Evolutionary conservation across 345 rosid genomes (phyloP), one percentile per base, ranked within the genome.

Genomic region (Syzygium grande): DNA sequence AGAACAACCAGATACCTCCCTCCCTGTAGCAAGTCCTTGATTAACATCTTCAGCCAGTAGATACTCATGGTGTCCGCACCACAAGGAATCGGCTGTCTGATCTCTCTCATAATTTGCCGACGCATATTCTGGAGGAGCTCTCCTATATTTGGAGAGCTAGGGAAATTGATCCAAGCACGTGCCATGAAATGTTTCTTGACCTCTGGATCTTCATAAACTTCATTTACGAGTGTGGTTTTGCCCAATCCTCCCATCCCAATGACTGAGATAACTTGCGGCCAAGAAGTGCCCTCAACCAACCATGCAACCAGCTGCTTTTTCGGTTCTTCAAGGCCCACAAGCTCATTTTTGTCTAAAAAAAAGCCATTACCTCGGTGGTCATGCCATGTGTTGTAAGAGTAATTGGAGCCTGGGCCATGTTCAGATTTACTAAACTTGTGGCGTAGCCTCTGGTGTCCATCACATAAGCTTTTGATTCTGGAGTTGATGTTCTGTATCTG

Each of bases 211-310:
- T 91, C 88, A 12, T 90, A 91, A 2, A 90, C 92, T 86, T 91
- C 89, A 84, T 89, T 89, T 8, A 87, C 93, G 34, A 91, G 52
- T 8, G 92, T 91, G 30, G 93, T 91, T 54, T 92, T 92, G 11
- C 94, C 93, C 51, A 90, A 8, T 1, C 94, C 94, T 38, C 93
- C 94, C 93, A 90, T 90, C 9, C 92, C 94, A 5, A 85, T 85
- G 0, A 92, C 43, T 0, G 93, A 89, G 78, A 92, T 27, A 19
- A 88, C 92, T 59, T 85, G 23, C 19, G 25, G 90, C 10, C 85
- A 4, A 0, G 78, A 19, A 2, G 56, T 58, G 12, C 91, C 92
- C n/a, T 58, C 86, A 2, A 90, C 46, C 2, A 92, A 80, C 88
- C 86, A 34, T n/a, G 85, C 23, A 10, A 88, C 53, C 30, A 93